Base-by-base conservation (phyloP, 177 flowering plant species). In the Vitis hybrid region DNA sequence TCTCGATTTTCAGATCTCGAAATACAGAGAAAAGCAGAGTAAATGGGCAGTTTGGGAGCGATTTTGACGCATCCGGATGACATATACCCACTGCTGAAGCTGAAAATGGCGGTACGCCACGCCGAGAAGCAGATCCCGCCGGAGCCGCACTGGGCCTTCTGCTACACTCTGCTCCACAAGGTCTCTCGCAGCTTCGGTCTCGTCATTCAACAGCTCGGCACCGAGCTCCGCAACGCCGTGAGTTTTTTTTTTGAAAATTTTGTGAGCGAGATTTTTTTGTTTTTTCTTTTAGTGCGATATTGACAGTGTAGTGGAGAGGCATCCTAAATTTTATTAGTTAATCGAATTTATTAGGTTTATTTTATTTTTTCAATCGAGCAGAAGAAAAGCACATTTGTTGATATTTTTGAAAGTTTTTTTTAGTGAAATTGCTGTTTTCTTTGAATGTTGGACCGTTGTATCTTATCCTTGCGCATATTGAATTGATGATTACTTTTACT, bases 111-210 rank as follows among this genome's bases (percentile, higher is more conserved):
- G 29, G 82, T 79, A 5, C 80, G 68, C 62, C 70, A 81, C 6
- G 93, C 91, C 1, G 98, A 80, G 84, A 90, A 89, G 80, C 93
- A 91, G 90, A 91, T 93, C 77, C 97, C 97, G 3, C 69, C 74
- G 22, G 80, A 90, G 74, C 89, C 92, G 5, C 97, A 93, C 75
- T 93, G 97, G 98, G 89, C 66, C 5, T 95, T 93, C 73, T 91
- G 97, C 72, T 95, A 89, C 75, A 20, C 92, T 15, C 87, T 95
- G 96, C 97, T 95, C 60, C 93, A 81, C 50, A 91, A 88, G 77
- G 99, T 95, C 62, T 91, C 97, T 55, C 81, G 93, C 12, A 91
- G 96, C 71, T 95, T 95, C 63, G 83, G 85, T 16, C 86, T 95
- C 72, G 96, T 93, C 31, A 93, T 95, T 75, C 99, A 95, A 70